Percentiles rank a stretch among this genome's conserved stretches.
These are phyloP conservation scores for Persicaria maculosa DNA, from an alignment of 148 eudicot genomes.

Conservation along the genomic window DNA sequence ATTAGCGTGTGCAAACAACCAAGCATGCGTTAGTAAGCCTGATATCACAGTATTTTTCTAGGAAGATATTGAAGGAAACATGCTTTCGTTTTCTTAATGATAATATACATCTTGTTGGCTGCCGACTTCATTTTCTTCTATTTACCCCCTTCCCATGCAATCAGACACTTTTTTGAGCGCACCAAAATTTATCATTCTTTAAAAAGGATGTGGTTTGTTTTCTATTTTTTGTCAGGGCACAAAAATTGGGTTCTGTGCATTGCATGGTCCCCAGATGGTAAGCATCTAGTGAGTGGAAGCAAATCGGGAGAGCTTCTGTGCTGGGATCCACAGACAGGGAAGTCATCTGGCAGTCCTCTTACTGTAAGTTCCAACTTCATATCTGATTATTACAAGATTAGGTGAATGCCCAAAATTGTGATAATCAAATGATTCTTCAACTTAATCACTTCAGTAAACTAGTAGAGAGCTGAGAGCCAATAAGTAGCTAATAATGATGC, in stretches of 20 bases:
- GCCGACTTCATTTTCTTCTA: not conserved
- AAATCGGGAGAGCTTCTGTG: constrained; percentile 83
- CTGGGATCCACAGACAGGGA: constrained; percentile 93
- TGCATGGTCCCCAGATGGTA: constrained; percentile 98
- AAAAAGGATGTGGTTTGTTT: not conserved
- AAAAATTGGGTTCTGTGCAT: constrained; percentile 93
- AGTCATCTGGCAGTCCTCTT: constrained; percentile 64
- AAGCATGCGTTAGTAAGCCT: not conserved
- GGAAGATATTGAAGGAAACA: not conserved
- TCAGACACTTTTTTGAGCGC: not conserved
- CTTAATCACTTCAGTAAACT: not conserved
- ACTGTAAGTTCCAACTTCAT: constrained; percentile 30
- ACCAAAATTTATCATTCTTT: not conserved
- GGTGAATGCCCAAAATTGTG: too few species aligned
- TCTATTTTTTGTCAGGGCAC: constrained; percentile 48
- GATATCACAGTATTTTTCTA: not conserved
- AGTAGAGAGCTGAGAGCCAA: not conserved
- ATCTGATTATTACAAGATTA: not conserved
- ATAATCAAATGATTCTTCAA: not conserved
- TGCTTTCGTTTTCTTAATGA: not conserved
- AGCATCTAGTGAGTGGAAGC: constrained; percentile 96
- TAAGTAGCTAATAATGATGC: not conserved
- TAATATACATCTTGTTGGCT: not conserved
- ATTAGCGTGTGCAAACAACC: not conserved
- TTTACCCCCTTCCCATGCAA: not conserved